phyloP scores from a whole-genome alignment of 352 stramenopile genomes.

The Discostella stelligera region DNA sequence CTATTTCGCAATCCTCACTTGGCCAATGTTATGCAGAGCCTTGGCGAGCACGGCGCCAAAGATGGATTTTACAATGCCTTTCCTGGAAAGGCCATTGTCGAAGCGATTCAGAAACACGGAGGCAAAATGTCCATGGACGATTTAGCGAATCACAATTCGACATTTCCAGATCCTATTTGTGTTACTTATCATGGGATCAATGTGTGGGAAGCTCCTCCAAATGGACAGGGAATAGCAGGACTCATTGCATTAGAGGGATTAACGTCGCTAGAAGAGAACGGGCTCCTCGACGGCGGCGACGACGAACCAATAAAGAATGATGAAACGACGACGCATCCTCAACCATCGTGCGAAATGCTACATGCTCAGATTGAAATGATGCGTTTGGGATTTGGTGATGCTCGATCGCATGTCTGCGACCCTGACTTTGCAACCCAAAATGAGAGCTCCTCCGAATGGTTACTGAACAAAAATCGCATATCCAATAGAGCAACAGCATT shows the following conservation, averaged over 20 bases:
- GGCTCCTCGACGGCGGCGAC: slow-evolving; percentile 12
- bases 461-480: slow-evolving; percentile 70
- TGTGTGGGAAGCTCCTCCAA: slow-evolving; percentile 93
- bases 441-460: slow-evolving; percentile 28
- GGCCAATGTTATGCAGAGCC: slow-evolving; percentile 83
- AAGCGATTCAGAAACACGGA: slow-evolving; percentile 79
- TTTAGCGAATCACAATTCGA: slow-evolving; percentile 84
- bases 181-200: slow-evolving; percentile 86
- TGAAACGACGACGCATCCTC: slow-evolving; percentile 21
- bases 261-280: slow-evolving; percentile 59
- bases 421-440: slow-evolving; percentile 16
- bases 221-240: slow-evolving; percentile 94
- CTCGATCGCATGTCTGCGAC: slow-evolving; percentile 86
- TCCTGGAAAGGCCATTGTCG: slow-evolving; percentile 88
- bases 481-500: slow-evolving; percentile 45
- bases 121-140: slow-evolving; percentile 85
- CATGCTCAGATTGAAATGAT: slow-evolving; percentile 92
- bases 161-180: slow-evolving; percentile 90
- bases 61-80: slow-evolving; percentile 85
- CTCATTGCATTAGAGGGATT: slow-evolving; percentile 93
- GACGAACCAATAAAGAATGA: slow-evolving; percentile 1
- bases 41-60: slow-evolving; percentile 86
- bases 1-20: slow-evolving; percentile 88
- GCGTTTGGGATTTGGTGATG: slow-evolving; percentile 91
- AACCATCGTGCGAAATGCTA: slow-evolving; percentile 82